Conservation (phyloP, 164 flowering plant genomes). For the Nymphaea thermarum region DNA sequence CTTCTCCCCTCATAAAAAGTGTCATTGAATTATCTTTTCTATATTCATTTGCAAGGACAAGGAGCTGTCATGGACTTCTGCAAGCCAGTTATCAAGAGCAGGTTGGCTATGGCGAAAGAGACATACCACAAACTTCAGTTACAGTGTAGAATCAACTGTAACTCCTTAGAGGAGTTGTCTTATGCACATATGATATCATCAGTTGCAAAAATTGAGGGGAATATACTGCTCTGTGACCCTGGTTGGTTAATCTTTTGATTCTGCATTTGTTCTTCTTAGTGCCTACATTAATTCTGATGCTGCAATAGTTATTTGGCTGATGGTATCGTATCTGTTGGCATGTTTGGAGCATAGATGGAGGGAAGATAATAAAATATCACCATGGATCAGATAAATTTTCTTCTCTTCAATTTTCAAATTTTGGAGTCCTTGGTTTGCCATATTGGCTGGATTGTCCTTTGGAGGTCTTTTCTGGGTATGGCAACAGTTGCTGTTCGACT, state of each 20-base stretch:
- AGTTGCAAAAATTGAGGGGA: conserved; percentile 25
- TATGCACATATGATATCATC: conserved; percentile 53
- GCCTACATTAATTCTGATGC: no score
- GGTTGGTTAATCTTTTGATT: conserved; percentile 22
- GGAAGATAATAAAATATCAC: no score
- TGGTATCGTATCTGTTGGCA: no score
- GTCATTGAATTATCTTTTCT: no score
- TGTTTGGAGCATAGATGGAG: no score
- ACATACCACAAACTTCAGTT: conserved; percentile 26
- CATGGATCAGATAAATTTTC: conserved; percentile 28
- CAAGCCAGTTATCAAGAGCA: conserved; percentile 45
- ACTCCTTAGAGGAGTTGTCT: conserved; percentile 21
- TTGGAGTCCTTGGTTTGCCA: conserved; percentile 74
- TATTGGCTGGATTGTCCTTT: conserved; percentile 59
- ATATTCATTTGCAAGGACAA: not conserved
- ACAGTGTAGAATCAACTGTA: conserved; percentile 17
- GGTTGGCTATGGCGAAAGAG: conserved; percentile 32
- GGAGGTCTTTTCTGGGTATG: conserved; percentile 50
- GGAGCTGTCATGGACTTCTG: conserved; percentile 47
- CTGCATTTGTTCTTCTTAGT: no score
- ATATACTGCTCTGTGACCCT: conserved; percentile 48
- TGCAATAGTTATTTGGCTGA: no score
- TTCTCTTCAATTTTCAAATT: conserved; percentile 47
- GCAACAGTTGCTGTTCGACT: no score
- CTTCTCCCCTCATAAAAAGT: no score